These are phyloP conservation scores for Eutrema japonicum DNA, from an alignment of 345 rosid genomes.

Conservation along the genomic window DNA sequence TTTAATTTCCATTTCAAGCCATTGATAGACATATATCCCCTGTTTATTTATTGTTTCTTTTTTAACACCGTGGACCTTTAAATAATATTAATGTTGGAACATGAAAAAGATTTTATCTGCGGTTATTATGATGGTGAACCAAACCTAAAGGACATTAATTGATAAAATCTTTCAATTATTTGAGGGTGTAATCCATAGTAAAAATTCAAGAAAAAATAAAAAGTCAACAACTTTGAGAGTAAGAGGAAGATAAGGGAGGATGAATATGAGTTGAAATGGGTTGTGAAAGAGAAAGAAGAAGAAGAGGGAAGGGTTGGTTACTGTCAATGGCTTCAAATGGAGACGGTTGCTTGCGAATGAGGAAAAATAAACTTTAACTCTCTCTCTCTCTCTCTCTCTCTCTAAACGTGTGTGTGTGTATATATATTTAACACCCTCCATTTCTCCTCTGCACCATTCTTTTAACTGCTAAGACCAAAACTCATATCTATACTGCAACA, in stretches of 20 bases:
- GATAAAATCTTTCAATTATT: not conserved
- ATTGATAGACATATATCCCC: not conserved
- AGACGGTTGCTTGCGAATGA: conserved; percentile 63
- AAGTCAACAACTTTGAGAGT: conserved; percentile 38
- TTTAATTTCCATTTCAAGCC: conserved; percentile 24
- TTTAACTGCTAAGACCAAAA: conserved; percentile 27
- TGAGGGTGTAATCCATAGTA: conserved; percentile 1
- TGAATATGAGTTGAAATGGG: conserved; percentile 31
- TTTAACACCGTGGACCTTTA: conserved; percentile 11
- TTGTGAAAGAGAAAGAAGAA: conserved; percentile 30
- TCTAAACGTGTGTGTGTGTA: conserved; percentile 10
- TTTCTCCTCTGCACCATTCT: conserved; percentile 32
- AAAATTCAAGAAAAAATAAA: not conserved
- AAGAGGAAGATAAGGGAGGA: conserved; percentile 26
- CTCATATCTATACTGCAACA: conserved; percentile 16
- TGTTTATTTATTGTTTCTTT: not conserved
- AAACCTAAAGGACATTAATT: not conserved
- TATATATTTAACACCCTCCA: conserved; percentile 26
- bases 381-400: conserved; percentile 41
- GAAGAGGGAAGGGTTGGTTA: conserved; percentile 62
- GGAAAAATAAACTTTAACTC: conserved; percentile 48
- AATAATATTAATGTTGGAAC: conserved; percentile 10
- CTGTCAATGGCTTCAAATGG: conserved; percentile 39
- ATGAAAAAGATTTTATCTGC: not conserved
- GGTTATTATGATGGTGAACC: conserved; percentile 25